Percentiles rank a stretch among this genome's conserved stretches.
These are phyloP conservation scores for Grosmannia clavigera DNA, from an alignment of 2,329 filamentous ascomycete species.

Conservation along the genomic window DNA sequence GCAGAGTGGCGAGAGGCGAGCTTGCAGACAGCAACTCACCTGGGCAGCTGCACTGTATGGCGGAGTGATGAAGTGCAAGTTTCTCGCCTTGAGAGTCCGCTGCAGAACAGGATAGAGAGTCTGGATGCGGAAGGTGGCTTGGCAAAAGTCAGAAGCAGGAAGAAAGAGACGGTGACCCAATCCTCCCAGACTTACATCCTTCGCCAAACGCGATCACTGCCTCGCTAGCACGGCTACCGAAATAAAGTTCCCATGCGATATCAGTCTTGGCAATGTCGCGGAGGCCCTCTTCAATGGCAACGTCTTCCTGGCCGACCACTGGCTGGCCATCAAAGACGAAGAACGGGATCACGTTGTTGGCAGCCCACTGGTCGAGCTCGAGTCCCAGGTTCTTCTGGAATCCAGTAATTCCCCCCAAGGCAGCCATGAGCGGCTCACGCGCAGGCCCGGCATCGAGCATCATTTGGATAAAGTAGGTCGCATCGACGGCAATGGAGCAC, in stretches of 20 bases:
- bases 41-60: conserved; percentile 83
- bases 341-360: conserved; percentile 59
- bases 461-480: conserved; percentile 73
- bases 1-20: not conserved
- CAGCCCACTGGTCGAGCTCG: conserved; percentile 62
- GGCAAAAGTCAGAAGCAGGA: conserved; percentile 16
- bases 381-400: conserved; percentile 63
- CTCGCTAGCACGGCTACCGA: conserved; percentile 62
- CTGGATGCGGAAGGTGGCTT: conserved; percentile 59
- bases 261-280: conserved; percentile 59
- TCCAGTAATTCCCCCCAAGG: conserved; percentile 77
- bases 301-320: conserved; percentile 61
- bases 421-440: conserved; percentile 79
- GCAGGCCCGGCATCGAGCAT: conserved; percentile 58
- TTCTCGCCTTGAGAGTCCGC: conserved; percentile 54
- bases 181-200: conserved; percentile 19
- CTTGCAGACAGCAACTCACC: conserved; percentile 32
- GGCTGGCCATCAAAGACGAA: conserved; percentile 91
- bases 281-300: conserved; percentile 49
- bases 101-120: conserved; percentile 69
- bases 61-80: conserved; percentile 66
- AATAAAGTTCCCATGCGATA: conserved; percentile 78
- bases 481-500: conserved; percentile 72
- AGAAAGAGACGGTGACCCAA: conserved; percentile 6
- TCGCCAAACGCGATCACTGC: conserved; percentile 83